Base-by-base conservation (phyloP, 768 basidiomycete genomes). In the Mycena kentingensis region DNA sequence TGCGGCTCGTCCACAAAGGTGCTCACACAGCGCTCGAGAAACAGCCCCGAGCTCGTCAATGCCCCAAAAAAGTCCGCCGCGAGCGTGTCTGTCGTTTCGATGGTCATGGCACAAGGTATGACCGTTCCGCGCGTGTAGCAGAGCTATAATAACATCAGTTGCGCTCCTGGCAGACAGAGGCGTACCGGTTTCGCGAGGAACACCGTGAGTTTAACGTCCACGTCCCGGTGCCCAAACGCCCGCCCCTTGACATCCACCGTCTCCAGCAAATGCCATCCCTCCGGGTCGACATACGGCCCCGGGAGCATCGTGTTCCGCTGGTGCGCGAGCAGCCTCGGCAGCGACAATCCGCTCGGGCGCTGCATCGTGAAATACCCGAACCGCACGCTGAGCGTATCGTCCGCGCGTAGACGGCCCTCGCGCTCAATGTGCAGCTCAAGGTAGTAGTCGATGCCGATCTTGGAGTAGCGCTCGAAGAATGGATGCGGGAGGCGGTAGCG, bases 111-210 rank as follows among this genome's bases (percentile, higher is more conserved):
- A n/a, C 56, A 57, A 1, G 56, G 56, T 5, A 57, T 52, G 4
- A 37, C 22, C 3, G 47, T 50, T 6, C 28, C 29, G 21, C 56
- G 21, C 4, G 56, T 52, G 42, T 57, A 57, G 37, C 56, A 53
- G 15, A 57, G 51, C 56, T 57, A 18, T 15, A 3, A 26, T 5
- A 8, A 15, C 27, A n/a, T 54, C n/a, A 39, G 29, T 25, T 18
- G 8, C 6, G 13, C 7, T 5, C 19, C 5, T 6, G 5, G 25
- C 18, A 25, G 46, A 10, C 26, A 12, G 19, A 39, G 3, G 48
- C 50, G 18, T 34, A 58, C 57, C n/a, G 57, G 57, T 46, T 54
- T 54, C 1, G 57, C 57, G 19, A 58, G 52, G 34, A 54, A 58
- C 7, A 51, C 56, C n/a, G 52, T 54, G 49, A 51, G 54, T 44